phyloP scores from a whole-genome alignment of 208 protist genomes.

The Leptomonas pyrrhocoris region DNA sequence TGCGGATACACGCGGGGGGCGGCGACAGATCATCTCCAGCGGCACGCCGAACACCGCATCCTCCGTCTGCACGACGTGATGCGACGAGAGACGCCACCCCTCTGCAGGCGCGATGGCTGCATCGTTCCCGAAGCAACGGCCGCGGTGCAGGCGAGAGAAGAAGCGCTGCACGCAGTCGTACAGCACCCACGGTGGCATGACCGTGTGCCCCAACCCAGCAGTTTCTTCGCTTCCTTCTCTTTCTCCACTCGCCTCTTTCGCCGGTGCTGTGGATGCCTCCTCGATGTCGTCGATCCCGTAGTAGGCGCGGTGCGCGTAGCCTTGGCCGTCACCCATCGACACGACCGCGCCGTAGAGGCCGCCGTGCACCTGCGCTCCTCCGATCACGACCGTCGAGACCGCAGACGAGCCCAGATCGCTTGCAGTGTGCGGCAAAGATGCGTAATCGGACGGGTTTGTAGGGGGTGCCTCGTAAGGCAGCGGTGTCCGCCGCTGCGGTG shows the following conservation, averaged over 20 bases:
- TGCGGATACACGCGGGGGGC: slow-evolving; percentile 44
- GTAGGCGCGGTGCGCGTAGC: slow-evolving; percentile 48
- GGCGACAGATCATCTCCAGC: slow-evolving; percentile 66
- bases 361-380: slow-evolving; percentile 29
- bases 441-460: background rate
- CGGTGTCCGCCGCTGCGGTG: slow-evolving; percentile 6
- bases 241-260: background rate
- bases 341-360: slow-evolving; percentile 51
- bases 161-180: slow-evolving; percentile 52
- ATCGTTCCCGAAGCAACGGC: slow-evolving; percentile 1
- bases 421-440: background rate
- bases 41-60: slow-evolving; percentile 51
- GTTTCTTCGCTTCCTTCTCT: background rate
- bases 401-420: background rate
- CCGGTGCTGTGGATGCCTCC: background rate
- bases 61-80: slow-evolving; percentile 51
- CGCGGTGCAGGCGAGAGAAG: slow-evolving; percentile 35
- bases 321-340: slow-evolving; percentile 15
- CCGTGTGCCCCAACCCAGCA: background rate
- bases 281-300: slow-evolving; percentile 20
- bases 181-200: slow-evolving; percentile 70
- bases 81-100: slow-evolving; percentile 50
- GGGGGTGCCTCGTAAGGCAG: slow-evolving; percentile 5
- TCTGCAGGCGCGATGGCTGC: background rate
- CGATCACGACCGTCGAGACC: slow-evolving; percentile 13